Base-by-base conservation (phyloP, 75 land plant genomes). In the Sequoiadendron giganteum region DNA sequence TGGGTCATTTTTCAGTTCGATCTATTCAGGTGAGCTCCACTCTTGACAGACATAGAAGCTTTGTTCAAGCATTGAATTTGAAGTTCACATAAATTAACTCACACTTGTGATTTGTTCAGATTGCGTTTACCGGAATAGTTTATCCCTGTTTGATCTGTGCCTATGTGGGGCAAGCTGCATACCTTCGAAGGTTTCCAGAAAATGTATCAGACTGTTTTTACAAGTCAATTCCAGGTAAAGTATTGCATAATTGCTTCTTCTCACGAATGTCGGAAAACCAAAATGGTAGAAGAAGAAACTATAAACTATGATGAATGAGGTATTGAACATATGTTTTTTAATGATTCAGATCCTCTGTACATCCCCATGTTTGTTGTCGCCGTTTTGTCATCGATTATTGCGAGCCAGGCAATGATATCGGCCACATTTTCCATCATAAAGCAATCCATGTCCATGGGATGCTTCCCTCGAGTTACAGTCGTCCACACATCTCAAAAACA, bases 121-220 rank as follows among this genome's bases (percentile, higher is more conserved):
- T 96, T 81, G 92, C 95, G 4, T 96, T 95, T 87, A 89, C 94
- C 11, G 52, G 85, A 16, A 18, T 95, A 25, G 94, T 90, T 30
- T 90, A 92, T 83, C 97, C 96, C 47, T 86, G 93, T 61, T 55
- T 96, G 75, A 34, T 94, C 32, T 48, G 43, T 55, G 96, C 97
- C 18, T 97, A 97, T 72, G 87, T 89, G 42, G 98, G 98, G 5
- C 98, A 97, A 91, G 98, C 96, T 38, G 94, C 98, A 49, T 97
- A 93, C 52, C 93, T 97, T 56, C 76, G 88, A 13, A 90, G 91
- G 80, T 88, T 86, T 85, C 96, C 95, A 1, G 40, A 81, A 13
- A 18, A 96, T 65, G 93, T 93, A 25, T 83, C 38, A 1, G 45
- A 93, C 7, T 89, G 94, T 14, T 95, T 96, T 79, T 95, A 94